Evolutionary conservation across 768 basidiomycete species (phyloP), one percentile per base, ranked within the genome.

Genomic region (Naganishia antarctica): DNA sequence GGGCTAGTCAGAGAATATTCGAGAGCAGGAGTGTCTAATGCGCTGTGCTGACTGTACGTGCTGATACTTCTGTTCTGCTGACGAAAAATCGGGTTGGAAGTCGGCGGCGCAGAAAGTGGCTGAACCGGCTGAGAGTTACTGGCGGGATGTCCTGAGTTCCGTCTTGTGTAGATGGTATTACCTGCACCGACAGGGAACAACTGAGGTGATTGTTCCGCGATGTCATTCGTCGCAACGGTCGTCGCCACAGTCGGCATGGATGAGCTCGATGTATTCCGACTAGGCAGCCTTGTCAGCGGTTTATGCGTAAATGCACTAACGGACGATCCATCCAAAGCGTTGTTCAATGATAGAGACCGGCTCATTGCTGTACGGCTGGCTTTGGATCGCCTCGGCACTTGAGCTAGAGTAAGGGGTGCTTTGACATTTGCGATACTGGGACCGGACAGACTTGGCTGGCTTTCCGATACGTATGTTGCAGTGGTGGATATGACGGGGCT

Each of bases 1-100:
- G 62, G 62, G 34, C 62, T 63, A 6, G 62, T 40, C 1, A 44
- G 15, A 12, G 62, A 63, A 37, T 41, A 63, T 3, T 63, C 62
- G 12, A 63, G 29, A 23, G 40, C 41, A 44, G 62, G 62, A 6
- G 62, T 63, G 21, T 32, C 62, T 4, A 45, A 12, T 6, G 41
- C 32, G 26, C 18, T 4, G 15, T 40, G 53, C 32, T 23, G 4
- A 26, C 37, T 34, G 15, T 41, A 57, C 15, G 34, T 26, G 26
- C 21, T 57, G 53, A 23, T 21, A 26, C 26, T 57, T 16, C 53
- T 57, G 23, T 34, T 41, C 6, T 57, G 32, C 23, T 57, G 53
- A n/a, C n/a, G n/a, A n/a, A 13, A 15, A 18, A 23, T 41, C 43
- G 43, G 37, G 34, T 8, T 12, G 15, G 5, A 57, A n/a, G 50